Conservation (phyloP, 176 grass and related monocot species). For the Zea luxurians region DNA sequence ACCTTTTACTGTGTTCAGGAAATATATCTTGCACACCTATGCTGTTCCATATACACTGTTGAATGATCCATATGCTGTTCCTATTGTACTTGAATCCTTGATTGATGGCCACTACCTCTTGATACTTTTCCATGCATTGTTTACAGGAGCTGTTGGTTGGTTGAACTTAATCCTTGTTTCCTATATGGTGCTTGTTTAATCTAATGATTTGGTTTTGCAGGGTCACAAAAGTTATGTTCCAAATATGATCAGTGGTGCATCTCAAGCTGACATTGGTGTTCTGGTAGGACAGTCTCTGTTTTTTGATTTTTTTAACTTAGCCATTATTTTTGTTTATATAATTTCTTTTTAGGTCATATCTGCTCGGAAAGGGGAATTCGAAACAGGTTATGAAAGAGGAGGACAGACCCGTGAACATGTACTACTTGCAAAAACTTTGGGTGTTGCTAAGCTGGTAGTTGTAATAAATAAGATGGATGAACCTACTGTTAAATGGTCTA, state of each 20-base stretch:
- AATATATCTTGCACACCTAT: neutral
- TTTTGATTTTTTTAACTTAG: constrained; percentile 6
- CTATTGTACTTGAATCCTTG: neutral
- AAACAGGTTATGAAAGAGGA: constrained; percentile 83
- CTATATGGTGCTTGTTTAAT: constrained; percentile 23
- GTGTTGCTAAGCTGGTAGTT: constrained; percentile 72
- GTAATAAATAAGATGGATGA: constrained; percentile 90
- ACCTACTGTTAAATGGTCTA: constrained; percentile 73
- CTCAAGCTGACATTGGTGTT: constrained; percentile 98
- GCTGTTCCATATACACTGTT: neutral
- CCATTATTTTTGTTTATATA: neutral
- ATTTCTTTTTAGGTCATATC: constrained; percentile 65
- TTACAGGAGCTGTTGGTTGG: neutral
- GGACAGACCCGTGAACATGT: constrained; percentile 84
- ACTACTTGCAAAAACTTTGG: constrained; percentile 79
- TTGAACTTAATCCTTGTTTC: constrained; percentile 2
- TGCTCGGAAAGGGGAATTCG: constrained; percentile 91
- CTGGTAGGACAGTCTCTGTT: constrained; percentile 48
- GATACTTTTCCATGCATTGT: constrained; percentile 8
- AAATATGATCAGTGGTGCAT: constrained; percentile 92
- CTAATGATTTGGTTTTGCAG: constrained; percentile 54
- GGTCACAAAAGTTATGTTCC: constrained; percentile 98
- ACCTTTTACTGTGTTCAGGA: neutral
- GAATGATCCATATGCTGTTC: neutral
- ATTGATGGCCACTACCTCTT: neutral